These are phyloP conservation scores for Babjeviella inositovora DNA, from an alignment of 805 yeast species.

Conservation along the genomic window DNA sequence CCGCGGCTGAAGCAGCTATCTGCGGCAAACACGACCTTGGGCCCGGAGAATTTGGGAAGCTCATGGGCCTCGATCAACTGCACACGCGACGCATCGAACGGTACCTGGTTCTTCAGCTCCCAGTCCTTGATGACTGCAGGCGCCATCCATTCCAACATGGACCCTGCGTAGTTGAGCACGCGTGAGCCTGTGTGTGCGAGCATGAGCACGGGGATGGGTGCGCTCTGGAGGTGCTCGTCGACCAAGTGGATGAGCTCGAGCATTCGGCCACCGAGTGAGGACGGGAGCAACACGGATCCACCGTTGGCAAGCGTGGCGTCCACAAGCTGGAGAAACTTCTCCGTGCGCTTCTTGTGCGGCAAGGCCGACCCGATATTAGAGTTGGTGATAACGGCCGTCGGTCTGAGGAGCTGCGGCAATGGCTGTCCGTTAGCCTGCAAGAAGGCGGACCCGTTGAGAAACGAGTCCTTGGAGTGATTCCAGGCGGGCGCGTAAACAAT, in stretches of 20 bases:
- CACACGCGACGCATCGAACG: slow-evolving; percentile 60
- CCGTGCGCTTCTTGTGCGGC: slow-evolving; percentile 48
- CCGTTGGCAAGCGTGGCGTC: slow-evolving; percentile 55
- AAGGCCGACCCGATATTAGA: slow-evolving; percentile 48
- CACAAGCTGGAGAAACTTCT: slow-evolving; percentile 43
- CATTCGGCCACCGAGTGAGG: slow-evolving; percentile 66
- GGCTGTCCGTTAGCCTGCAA: slow-evolving; percentile 43
- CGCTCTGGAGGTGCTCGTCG: slow-evolving; percentile 46
- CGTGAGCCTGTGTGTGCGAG: slow-evolving; percentile 72
- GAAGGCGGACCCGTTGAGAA: slow-evolving; percentile 56
- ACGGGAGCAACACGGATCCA: slow-evolving; percentile 74
- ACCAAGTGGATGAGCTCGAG: slow-evolving; percentile 62
- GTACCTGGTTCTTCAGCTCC: slow-evolving; percentile 59
- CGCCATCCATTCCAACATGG: slow-evolving; percentile 94
- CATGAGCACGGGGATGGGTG: slow-evolving; percentile 56
- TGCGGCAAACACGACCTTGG: slow-evolving; percentile 69
- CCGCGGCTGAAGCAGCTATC: slow-evolving; percentile 55
- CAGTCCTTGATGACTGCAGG: slow-evolving; percentile 72
- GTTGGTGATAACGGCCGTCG: slow-evolving; percentile 71
- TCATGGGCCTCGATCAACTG: slow-evolving; percentile 43
- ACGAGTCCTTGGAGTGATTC: slow-evolving; percentile 87
- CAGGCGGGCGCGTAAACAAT: slow-evolving; percentile 83
- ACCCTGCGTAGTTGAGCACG: slow-evolving; percentile 64
- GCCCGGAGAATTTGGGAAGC: slow-evolving; percentile 36
- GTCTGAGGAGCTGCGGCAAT: slow-evolving; percentile 49